Evolutionary conservation across 1,284 basidiomycete species (phyloP).

Genomic region (Cystobasidium slooffiae): DNA sequence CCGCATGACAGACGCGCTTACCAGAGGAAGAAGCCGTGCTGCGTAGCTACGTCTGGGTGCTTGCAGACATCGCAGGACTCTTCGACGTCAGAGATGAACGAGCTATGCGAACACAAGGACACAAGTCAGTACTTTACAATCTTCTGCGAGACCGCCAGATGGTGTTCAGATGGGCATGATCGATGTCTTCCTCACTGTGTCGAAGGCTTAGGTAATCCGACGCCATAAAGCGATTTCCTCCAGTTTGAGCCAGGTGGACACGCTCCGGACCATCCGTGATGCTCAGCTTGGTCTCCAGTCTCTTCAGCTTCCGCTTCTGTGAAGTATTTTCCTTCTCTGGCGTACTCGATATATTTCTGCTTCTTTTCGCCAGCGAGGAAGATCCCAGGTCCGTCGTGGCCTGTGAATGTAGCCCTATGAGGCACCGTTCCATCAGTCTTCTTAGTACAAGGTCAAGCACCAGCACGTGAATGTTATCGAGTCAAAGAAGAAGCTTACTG

Average conservation of each 20-base stretch:
- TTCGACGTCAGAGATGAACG: constrained; percentile 53
- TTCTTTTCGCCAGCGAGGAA: constrained; percentile 58
- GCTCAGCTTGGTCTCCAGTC: constrained; percentile 17
- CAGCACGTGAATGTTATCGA: no score
- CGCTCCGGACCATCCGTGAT: constrained; percentile 38
- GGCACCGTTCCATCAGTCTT: constrained; percentile 36
- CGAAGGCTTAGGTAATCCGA: constrained; percentile 51
- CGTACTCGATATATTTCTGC: constrained; percentile 57
- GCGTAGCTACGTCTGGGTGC: constrained; percentile 53
- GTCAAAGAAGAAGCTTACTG: no score
- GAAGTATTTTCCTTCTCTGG: constrained; percentile 52
- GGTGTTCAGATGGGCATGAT: not conserved
- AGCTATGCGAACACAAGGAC: constrained; percentile 42
- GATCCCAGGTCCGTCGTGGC: constrained; percentile 60
- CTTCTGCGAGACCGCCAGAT: not conserved
- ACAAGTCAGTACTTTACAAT: constrained; percentile 2
- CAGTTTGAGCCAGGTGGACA: constrained; percentile 51
- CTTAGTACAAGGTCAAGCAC: no score
- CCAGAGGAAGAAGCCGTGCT: constrained; percentile 54
- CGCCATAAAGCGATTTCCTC: constrained; percentile 51
- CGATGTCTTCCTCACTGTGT: constrained; percentile 41
- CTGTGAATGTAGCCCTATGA: constrained; percentile 58
- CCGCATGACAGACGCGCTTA: constrained; percentile 49
- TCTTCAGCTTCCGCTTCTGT: constrained; percentile 14
- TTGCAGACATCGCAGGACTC: constrained; percentile 53